A percentile compares a stretch with the other conserved stretches of the same genome.
These are phyloP conservation scores for Oryza officinalis DNA, from an alignment of 176 grass and related monocot genomes.

Conservation along the genomic window DNA sequence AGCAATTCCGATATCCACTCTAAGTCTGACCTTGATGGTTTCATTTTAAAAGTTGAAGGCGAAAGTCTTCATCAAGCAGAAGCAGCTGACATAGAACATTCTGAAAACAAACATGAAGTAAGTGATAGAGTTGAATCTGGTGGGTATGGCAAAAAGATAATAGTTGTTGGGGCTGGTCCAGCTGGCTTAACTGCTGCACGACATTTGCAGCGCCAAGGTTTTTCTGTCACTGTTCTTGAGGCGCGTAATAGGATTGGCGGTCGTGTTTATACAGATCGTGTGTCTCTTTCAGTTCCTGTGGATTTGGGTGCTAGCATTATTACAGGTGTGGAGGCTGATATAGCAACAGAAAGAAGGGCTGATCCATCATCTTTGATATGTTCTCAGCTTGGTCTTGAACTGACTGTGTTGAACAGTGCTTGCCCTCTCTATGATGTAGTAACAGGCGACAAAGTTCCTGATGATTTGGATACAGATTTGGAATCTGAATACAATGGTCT, in stretches of 20 bases:
- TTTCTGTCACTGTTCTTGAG: constrained; percentile 90
- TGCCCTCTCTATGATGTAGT: constrained; percentile 96
- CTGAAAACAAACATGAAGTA: constrained; percentile 27
- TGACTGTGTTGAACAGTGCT: constrained; percentile 88
- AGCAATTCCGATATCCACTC: constrained; percentile 13
- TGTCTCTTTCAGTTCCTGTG: constrained; percentile 93
- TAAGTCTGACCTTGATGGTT: constrained; percentile 11
- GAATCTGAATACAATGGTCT: constrained; percentile 90
- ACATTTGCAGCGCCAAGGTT: constrained; percentile 85
- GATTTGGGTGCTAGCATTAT: constrained; percentile 99
- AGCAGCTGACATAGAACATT: constrained; percentile 34
- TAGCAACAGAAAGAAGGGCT: constrained; percentile 89
- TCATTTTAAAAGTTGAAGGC: constrained; percentile 36
- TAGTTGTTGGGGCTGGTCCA: constrained; percentile 93
- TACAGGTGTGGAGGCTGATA: constrained; percentile 93
- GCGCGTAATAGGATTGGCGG: constrained; percentile 89
- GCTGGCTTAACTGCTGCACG: constrained; percentile 90
- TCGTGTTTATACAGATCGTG: constrained; percentile 83
- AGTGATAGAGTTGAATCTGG: constrained; percentile 37
- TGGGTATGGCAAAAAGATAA: constrained; percentile 53
- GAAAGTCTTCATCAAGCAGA: constrained; percentile 23
- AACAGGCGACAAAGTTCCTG: constrained; percentile 81
- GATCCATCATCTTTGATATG: constrained; percentile 97
- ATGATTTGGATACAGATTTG: constrained; percentile 75
- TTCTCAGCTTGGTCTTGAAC: constrained; percentile 89